These are phyloP conservation scores for Fusarium sp. DNA, from an alignment of 2,329 filamentous ascomycete genomes.

Conservation along the genomic window DNA sequence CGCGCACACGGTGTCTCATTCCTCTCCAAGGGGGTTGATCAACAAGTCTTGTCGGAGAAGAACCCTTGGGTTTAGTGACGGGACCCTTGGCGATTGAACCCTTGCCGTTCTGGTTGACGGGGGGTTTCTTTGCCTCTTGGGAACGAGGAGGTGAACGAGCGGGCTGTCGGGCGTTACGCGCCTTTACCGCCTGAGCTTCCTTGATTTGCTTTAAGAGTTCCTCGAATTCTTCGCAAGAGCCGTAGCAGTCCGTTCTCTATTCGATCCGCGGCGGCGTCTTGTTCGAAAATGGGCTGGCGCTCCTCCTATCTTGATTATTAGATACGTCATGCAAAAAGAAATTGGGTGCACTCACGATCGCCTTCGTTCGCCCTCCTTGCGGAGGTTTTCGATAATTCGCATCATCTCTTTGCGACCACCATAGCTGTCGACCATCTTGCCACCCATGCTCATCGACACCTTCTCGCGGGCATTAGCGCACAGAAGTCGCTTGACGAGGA, in stretches of 20 bases:
- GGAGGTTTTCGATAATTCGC: conserved; percentile 85
- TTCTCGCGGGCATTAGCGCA: conserved; percentile 84
- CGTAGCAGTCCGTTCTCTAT: conserved; percentile 52
- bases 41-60: background rate
- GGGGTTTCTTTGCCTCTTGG: background rate
- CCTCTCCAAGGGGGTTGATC: conserved; percentile 25
- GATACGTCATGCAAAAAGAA: background rate
- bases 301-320: conserved; percentile 49
- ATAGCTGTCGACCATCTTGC: conserved; percentile 83
- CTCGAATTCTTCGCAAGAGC: conserved; percentile 48
- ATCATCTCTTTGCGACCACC: conserved; percentile 91
- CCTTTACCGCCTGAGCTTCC: background rate
- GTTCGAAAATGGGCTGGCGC: conserved; percentile 53
- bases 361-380: conserved; percentile 87
- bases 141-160: background rate
- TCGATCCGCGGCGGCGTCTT: conserved; percentile 59
- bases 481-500: conserved; percentile 87
- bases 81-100: background rate
- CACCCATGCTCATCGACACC: conserved; percentile 92
- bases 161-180: background rate
- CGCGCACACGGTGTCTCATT: conserved; percentile 19
- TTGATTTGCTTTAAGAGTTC: conserved; percentile 35
- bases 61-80: background rate
- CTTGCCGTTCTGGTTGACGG: background rate
- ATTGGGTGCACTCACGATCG: conserved; percentile 72